Percentiles rank a stretch among this genome's conserved stretches.
Evolutionary conservation across 768 basidiomycete genomes (phyloP).

Genomic region (Phanerodontia chrysosporium): DNA sequence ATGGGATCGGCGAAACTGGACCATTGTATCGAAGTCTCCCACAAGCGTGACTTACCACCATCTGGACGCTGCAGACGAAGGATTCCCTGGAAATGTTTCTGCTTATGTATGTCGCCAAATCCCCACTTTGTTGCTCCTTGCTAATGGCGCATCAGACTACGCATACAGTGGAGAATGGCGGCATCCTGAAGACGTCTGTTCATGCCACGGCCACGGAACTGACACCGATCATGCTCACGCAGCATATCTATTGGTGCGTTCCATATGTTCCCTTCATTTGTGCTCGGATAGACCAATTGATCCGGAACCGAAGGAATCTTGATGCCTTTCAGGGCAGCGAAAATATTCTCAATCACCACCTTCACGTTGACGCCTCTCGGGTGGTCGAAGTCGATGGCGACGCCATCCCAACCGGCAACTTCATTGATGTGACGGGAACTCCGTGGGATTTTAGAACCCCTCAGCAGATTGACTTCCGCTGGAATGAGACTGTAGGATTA

Average conservation of each 20-base stretch:
- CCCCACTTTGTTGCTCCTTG: neutral
- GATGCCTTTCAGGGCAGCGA: constrained; percentile 45
- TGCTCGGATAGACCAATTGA: neutral
- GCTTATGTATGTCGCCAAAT: constrained; percentile 28
- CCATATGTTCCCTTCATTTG: neutral
- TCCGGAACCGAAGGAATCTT: constrained; percentile 36
- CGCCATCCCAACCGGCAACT: constrained; percentile 36
- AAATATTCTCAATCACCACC: constrained; percentile 24
- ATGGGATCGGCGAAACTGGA: constrained; percentile 59
- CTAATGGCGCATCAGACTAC: constrained; percentile 33
- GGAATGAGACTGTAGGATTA: constrained; percentile 19
- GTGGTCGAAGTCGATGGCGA: constrained; percentile 38
- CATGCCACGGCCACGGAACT: constrained; percentile 43
- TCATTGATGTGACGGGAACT: constrained; percentile 26
- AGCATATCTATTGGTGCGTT: constrained; percentile 48
- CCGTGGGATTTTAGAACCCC: constrained; percentile 40
- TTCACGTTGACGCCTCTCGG: constrained; percentile 22
- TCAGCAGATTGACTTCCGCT: constrained; percentile 20
- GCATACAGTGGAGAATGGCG: constrained; percentile 41
- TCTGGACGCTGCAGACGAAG: constrained; percentile 48
- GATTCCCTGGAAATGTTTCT: constrained; percentile 28
- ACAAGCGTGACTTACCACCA: constrained; percentile 51
- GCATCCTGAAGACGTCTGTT: constrained; percentile 39
- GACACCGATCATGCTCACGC: constrained; percentile 57
- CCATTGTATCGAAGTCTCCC: constrained; percentile 35